phyloP scores from a whole-genome alignment of 2,329 filamentous ascomycete genomes.

The Colletotrichum tropicale region DNA sequence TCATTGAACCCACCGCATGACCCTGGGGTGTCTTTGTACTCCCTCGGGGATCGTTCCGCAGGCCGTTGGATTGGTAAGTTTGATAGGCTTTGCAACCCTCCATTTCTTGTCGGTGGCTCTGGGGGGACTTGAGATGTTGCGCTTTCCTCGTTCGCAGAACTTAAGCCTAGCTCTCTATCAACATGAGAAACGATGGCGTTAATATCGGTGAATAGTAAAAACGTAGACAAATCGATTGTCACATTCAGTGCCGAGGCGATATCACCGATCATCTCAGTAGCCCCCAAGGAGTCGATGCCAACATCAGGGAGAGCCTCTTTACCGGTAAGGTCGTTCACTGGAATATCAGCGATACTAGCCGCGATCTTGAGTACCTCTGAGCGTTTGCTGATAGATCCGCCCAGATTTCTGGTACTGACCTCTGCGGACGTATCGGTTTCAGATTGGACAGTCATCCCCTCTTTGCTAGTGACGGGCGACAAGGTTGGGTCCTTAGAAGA shows the following conservation, averaged over 20 bases:
- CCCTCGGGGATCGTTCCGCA: neutral
- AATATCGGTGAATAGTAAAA: neutral
- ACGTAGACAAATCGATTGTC: neutral
- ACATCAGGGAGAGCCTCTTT: neutral
- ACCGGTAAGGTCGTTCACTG: neutral
- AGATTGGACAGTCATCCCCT: accelerated
- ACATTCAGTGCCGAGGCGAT: neutral
- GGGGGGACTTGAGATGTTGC: accelerated
- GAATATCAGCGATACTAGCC: neutral
- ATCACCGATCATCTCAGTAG: neutral
- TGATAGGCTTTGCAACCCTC: accelerated
- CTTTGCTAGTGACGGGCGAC: accelerated
- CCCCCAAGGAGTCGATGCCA: neutral
- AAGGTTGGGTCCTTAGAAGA: neutral
- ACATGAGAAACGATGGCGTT: neutral
- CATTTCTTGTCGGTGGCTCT: neutral
- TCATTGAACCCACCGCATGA: accelerated
- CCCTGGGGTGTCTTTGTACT: neutral
- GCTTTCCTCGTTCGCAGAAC: accelerated
- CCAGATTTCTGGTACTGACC: accelerated
- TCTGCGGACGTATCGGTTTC: accelerated
- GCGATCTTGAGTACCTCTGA: neutral
- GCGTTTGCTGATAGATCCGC: neutral
- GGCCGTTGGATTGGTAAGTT: neutral
- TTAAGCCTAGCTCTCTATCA: neutral